A percentile compares a stretch with the other conserved stretches of the same genome.
Conservation (phyloP, 805 yeast genomes). For the Pichia heedii region DNA sequence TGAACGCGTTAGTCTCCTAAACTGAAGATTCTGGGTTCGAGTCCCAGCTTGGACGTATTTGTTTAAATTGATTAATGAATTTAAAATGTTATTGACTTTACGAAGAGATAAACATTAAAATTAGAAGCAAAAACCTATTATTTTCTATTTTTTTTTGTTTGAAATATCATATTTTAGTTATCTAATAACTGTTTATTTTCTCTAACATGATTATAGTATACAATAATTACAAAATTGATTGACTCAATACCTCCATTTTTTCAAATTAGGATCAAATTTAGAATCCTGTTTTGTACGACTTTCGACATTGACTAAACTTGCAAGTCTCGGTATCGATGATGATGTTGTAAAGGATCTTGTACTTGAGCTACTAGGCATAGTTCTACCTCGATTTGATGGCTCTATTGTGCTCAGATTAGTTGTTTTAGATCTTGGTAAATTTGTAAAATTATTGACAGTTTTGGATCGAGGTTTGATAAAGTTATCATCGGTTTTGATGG, state of each 20-base stretch:
- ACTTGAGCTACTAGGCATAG: background rate
- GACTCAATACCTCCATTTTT: constrained; percentile 4
- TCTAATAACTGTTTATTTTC: background rate
- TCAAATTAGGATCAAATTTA: background rate
- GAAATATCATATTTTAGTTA: background rate
- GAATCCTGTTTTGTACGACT: constrained; percentile 4
- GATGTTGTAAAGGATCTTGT: background rate
- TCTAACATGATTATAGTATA: background rate
- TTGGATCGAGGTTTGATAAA: too few species aligned
- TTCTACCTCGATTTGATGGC: background rate
- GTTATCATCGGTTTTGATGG: too few species aligned
- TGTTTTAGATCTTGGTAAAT: constrained; percentile 4
- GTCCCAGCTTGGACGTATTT: constrained; percentile 12
- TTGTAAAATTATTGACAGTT: too few species aligned
- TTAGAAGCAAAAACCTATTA: too few species aligned
- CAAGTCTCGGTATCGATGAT: constrained; percentile 12
- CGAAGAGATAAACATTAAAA: too few species aligned
- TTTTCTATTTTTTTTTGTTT: background rate
- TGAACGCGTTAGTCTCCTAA: constrained; percentile 13
- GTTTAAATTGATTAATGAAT: background rate
- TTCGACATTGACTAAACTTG: constrained; percentile 8
- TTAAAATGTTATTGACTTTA: too few species aligned
- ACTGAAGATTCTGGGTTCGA: constrained; percentile 14
- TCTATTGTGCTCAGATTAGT: background rate
- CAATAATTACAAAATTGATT: background rate